Evolutionary conservation across 257 asterid genomes (phyloP), one percentile per base, ranked within the genome.

Genomic region (Ilex aquifolium): DNA sequence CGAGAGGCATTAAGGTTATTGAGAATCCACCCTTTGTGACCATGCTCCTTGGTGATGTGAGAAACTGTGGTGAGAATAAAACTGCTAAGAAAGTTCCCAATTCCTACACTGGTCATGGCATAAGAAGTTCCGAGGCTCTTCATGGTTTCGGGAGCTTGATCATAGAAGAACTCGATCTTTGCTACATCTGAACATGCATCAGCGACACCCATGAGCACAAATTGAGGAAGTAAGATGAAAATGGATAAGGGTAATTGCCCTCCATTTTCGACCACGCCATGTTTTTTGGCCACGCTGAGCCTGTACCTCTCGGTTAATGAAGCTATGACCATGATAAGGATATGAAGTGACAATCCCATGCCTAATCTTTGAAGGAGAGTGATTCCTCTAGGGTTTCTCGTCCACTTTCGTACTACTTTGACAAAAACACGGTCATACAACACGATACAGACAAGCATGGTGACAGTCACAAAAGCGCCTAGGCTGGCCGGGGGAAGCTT

Each of bases 91-190:
- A 77, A 46, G 48, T 64, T 77, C 69, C 82, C 82, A 6, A 70
- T 57, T 51, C 82, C 82, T 3, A 77, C 27, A 5, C 74, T 67
- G 55, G 77, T 70, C 57, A 67, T 54, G 13, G 69, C 59, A 12
- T 66, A 76, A 5, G 79, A 68, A 4, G 75, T 68, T 64, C 79
- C 80, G 14, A 76, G 76, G 53, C 77, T 63, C 42, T 70, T 82
- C 88, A 82, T 82, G 70, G 72, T 78, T 64, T 77, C 86, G 0
- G 86, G 86, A 9, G 86, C 83, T 54, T 80, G 86, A 68, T 79
- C 86, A 14, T 81, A 81, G 71, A 81, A 78, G 32, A 81, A 81
- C 70, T 81, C 87, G 2, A 75, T 15, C 51, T 78, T 76, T 1
- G 80, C 84, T 15, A 74, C 76, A 44, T 76, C 79, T 3, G 71